Base-by-base conservation (phyloP, 441 rosid species). In the Melastoma candidum region DNA sequence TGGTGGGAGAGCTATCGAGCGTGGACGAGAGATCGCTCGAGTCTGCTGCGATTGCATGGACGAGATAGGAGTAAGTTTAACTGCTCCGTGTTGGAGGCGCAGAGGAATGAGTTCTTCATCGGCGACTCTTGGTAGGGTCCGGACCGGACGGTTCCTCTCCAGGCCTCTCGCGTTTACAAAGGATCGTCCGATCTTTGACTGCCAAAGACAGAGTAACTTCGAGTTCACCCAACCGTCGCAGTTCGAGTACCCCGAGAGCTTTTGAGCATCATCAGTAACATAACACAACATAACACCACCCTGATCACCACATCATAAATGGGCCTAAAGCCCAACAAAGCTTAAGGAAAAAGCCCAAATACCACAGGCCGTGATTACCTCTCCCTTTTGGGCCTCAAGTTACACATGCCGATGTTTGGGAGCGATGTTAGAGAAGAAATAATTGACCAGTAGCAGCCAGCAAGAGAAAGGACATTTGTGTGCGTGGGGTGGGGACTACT, bases 111-210 rank as follows among this genome's bases (percentile, higher is more conserved):
- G 63, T 86, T 93, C 68, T 76, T 79, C 41, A 93, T 67, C 0
- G 98, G 98, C 2, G 98, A 85, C 77, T 70, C 88, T 65, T 93
- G 22, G 22, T 17, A 17, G 22, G 97, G 74, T 93, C 92, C 1
- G 98, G 98, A 57, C 99, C 70, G 67, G 83, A 86, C 49, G 97
- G 97, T 71, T 89, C 99, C 73, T 86, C 81, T 3, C 96, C 97
- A 0, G 95, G 95, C 61, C 83, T 96, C 64, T 93, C 97, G 0
- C 97, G 93, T 45, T 93, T 84, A 17, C 22, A 45, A 93, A 63
- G 41, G 99, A 93, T 69, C 89, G 97, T 44, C 81, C 95, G 6
- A 86, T 83, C 22, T 70, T 93, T 93, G 53, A 84, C 99, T 44
- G 86, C 96, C 0, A 96, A 89, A 51, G 99, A 84, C 99, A 97